phyloP scores from a whole-genome alignment of 495 filamentous ascomycete species.

The Penicillium silybi region DNA sequence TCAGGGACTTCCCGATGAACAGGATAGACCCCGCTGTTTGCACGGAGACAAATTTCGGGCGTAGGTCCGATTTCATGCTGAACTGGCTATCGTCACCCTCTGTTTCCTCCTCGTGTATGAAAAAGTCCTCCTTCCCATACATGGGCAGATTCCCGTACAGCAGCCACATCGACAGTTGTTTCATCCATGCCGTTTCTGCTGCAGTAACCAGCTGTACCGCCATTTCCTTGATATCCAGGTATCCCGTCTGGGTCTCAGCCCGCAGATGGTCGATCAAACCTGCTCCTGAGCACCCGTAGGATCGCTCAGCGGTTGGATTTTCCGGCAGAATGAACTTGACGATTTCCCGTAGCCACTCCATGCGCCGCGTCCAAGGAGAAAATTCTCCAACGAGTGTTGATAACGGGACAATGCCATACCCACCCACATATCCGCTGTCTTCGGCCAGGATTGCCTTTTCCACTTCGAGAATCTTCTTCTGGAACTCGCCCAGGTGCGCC shows the following conservation, averaged over 20 bases:
- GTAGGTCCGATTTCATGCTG: constrained; percentile 47
- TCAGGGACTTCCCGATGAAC: constrained; percentile 85
- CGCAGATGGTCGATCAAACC: constrained; percentile 73
- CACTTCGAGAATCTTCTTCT: constrained; percentile 76
- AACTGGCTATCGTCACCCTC: constrained; percentile 49
- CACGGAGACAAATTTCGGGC: constrained; percentile 74
- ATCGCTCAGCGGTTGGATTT: constrained; percentile 17
- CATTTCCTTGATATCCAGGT: constrained; percentile 74
- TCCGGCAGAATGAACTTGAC: constrained; percentile 57
- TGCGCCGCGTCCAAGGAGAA: constrained; percentile 71
- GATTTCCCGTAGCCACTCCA: constrained; percentile 85
- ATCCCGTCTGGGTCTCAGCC: constrained; percentile 77
- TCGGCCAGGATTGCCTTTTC: constrained; percentile 70
- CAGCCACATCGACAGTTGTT: constrained; percentile 83
- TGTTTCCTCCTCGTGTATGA: constrained; percentile 53
- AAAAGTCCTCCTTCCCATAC: constrained; percentile 75
- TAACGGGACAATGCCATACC: constrained; percentile 87
- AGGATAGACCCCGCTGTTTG: constrained; percentile 77
- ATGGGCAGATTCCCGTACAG: constrained; percentile 78
- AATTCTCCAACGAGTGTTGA: constrained; percentile 82
- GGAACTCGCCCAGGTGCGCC: constrained; percentile 71
- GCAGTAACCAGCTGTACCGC: constrained; percentile 64
- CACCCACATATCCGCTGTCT: constrained; percentile 73
- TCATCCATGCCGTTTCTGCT: constrained; percentile 88
- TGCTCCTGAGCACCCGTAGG: constrained; percentile 52